These are phyloP conservation scores for Stevia rebaudiana DNA, from an alignment of 140 eudicot genomes.

Conservation along the genomic window DNA sequence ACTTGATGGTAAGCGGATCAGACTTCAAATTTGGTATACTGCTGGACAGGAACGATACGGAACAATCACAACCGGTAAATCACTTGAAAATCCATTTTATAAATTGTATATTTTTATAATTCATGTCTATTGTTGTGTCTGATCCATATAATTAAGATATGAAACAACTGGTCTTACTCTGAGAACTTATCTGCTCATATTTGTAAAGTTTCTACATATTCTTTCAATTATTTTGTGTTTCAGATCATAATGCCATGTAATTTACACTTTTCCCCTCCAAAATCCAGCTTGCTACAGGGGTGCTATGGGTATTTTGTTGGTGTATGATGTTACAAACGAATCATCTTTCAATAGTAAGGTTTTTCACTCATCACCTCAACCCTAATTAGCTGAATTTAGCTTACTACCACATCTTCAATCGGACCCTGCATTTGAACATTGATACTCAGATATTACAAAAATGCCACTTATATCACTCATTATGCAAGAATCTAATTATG, in stretches of 20 bases:
- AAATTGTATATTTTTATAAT: not conserved
- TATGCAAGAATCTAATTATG: too few relatives aligned
- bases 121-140: too few relatives aligned
- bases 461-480: too few relatives aligned
- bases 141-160: too few relatives aligned
- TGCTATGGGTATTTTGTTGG: slow-evolving; percentile 65
- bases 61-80: slow-evolving; percentile 50
- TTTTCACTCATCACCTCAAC: slow-evolving; percentile 25
- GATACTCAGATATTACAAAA: too few relatives aligned
- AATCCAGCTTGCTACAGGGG: slow-evolving; percentile 54
- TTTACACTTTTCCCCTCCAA: not conserved
- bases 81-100: too few relatives aligned
- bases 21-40: slow-evolving; percentile 60
- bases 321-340: slow-evolving; percentile 55
- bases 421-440: too few relatives aligned
- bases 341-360: slow-evolving; percentile 62
- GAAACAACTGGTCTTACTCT: too few relatives aligned
- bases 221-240: not conserved
- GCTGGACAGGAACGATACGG: slow-evolving; percentile 67
- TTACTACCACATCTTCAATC: too few relatives aligned
- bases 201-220: too few relatives aligned
- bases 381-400: too few relatives aligned
- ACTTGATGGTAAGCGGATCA: slow-evolving; percentile 53
- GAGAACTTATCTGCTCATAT: too few relatives aligned
- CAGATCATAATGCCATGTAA: not conserved